Evolutionary conservation across 192 early-diverging fungal genomes (phyloP), one percentile per base, ranked within the genome.

Genomic region (Ambispora gerdemannii): DNA sequence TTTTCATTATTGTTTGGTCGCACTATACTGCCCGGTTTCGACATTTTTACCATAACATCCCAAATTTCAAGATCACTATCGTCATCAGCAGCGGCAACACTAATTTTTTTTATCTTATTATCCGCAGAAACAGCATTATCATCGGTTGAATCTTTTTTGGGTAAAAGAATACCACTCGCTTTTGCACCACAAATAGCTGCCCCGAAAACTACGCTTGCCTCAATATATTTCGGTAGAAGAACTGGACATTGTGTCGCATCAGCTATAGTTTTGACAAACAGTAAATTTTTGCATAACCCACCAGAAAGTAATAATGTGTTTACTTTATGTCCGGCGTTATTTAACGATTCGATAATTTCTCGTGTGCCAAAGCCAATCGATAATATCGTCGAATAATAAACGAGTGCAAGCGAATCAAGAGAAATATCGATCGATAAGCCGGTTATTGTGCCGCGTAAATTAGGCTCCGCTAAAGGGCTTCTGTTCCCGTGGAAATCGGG

Each of bases 401-500:
- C 49, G 0, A 73, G 38, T 2, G 83, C 84, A 4, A 92, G 74
- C 7, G 78, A 77, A 51, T 86, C 75, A 0, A 84, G 50, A 36
- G 65, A 77, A 11, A 73, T 53, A 60, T 88, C 84, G 8, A 88
- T 73, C 33, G 83, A 71, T 32, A 83, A 50, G 2, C 91, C 89
- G 3, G 79, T 76, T 10, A 88, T 73, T 0, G 75, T 76, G 7
- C 91, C 91, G 27, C 85, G 76, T 38, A 90, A 63, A 27, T 70
- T 72, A 51, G 89, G 80, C 65, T 92, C 88, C 1, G 86, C 82
- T 17, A 90, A 72, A 2, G 91, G 91, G 4, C 87, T 86, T 7
- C 91, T 81, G 68, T 91, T 91, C 2, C 91, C 91, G 72, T 92
- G 89, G 68, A 83, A 85, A 74, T 92, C 91, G n/a, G 91, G 91